Evolutionary conservation across 116 monocot species (phyloP).

Genomic region (Thalassia testudinum): DNA sequence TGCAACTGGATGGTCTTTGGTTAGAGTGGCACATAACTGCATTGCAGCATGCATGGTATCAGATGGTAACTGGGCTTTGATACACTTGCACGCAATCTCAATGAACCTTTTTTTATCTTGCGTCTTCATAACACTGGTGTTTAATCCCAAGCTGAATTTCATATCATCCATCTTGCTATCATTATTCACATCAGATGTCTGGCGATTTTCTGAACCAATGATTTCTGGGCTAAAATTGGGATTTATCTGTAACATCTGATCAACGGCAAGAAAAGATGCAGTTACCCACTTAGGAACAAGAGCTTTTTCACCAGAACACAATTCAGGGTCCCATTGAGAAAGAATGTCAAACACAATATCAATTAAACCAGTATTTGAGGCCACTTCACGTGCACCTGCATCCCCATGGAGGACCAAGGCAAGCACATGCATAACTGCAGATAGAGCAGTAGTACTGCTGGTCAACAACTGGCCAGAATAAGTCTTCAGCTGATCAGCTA

Average conservation of each 20-base stretch:
- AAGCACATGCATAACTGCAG: slow-evolving; percentile 82
- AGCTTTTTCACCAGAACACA: slow-evolving; percentile 24
- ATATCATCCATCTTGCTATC: slow-evolving; percentile 33
- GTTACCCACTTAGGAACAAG: slow-evolving; percentile 85
- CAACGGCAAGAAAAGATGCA: slow-evolving; percentile 81
- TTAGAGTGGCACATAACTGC: slow-evolving; percentile 92
- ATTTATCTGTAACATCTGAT: slow-evolving; percentile 76
- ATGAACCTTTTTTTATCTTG: slow-evolving; percentile 67
- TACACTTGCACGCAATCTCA: slow-evolving; percentile 74
- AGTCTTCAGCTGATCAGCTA: slow-evolving; percentile 58
- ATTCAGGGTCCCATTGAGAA: slow-evolving; percentile 45
- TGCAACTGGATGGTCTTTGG: slow-evolving; percentile 77
- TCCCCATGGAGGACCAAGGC: slow-evolving; percentile 93
- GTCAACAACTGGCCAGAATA: slow-evolving; percentile 19
- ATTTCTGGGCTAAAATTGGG: slow-evolving; percentile 43
- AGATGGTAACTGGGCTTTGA: slow-evolving; percentile 67
- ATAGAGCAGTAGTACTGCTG: slow-evolving; percentile 23
- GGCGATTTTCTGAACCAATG: slow-evolving; percentile 28
- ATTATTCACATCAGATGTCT: slow-evolving; percentile 40
- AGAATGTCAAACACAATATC: slow-evolving; percentile 68
- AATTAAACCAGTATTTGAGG: slow-evolving; percentile 50
- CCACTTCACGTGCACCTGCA: slow-evolving; percentile 53
- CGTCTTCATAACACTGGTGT: slow-evolving; percentile 20
- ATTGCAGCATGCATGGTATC: slow-evolving; percentile 89
- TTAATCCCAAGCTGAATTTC: slow-evolving; percentile 11